These are phyloP conservation scores for Collybia sp. DNA, from an alignment of 768 basidiomycete species.

Conservation along the genomic window DNA sequence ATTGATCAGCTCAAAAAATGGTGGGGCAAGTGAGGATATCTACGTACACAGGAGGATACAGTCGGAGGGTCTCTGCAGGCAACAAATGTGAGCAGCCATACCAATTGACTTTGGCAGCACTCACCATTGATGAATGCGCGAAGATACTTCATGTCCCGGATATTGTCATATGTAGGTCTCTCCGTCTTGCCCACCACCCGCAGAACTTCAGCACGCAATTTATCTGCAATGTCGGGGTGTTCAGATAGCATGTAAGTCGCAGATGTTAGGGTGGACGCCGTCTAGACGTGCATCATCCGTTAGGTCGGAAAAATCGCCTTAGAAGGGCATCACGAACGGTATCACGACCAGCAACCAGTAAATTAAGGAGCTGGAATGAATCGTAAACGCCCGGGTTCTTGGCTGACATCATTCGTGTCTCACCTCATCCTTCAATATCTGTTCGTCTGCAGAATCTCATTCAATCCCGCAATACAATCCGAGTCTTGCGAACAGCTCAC, in stretches of 20 bases:
- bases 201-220: constrained; percentile 49
- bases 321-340: constrained; percentile 21
- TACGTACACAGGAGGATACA: constrained; percentile 48
- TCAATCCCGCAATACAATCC: background rate
- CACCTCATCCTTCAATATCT: constrained; percentile 17
- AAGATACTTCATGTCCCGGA: constrained; percentile 55
- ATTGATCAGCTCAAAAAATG: background rate
- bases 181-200: constrained; percentile 36
- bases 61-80: constrained; percentile 40
- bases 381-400: background rate
- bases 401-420: background rate
- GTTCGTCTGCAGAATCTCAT: constrained; percentile 8
- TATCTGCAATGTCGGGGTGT: constrained; percentile 40
- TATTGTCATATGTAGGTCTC: constrained; percentile 48
- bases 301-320: background rate
- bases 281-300: constrained; percentile 20
- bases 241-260: constrained; percentile 50
- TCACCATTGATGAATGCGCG: constrained; percentile 52
- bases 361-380: constrained; percentile 24
- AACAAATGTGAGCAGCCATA: background rate
- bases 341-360: constrained; percentile 40
- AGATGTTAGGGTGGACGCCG: constrained; percentile 48
- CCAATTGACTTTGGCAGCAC: constrained; percentile 4
- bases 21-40: too few relatives aligned
- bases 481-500: constrained; percentile 19